Conservation (phyloP, 139 green algal species). For the Picochlorum costavermella region DNA sequence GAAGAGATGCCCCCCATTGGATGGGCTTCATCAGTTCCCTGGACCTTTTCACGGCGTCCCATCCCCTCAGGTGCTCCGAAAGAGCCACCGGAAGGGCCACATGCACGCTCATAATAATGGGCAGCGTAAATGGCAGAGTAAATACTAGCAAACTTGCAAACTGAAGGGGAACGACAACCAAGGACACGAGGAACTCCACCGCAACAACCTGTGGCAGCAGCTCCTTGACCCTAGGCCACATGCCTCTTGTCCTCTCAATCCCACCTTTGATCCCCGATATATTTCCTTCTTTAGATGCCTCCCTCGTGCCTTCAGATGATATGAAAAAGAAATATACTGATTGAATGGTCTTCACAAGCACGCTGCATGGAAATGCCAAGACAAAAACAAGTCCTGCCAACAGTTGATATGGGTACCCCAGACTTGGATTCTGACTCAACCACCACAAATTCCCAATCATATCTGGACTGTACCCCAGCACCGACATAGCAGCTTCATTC, state of each 20-base stretch:
- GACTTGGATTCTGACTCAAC: background rate
- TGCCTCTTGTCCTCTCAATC: too few relatives aligned
- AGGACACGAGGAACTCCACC: slow-evolving; percentile 35
- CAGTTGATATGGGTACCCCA: background rate
- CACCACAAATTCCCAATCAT: background rate
- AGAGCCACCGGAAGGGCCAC: slow-evolving; percentile 13
- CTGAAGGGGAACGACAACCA: slow-evolving; percentile 28
- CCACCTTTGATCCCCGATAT: too few relatives aligned
- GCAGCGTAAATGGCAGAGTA: slow-evolving; percentile 30
- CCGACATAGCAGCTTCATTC: background rate
- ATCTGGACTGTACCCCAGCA: background rate
- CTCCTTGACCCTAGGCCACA: too few relatives aligned
- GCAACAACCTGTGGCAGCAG: background rate
- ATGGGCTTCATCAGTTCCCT: slow-evolving; percentile 15
- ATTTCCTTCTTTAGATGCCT: background rate
- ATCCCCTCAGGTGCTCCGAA: slow-evolving; percentile 13
- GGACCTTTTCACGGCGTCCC: slow-evolving; percentile 19
- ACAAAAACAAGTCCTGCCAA: background rate
- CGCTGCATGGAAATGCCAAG: background rate
- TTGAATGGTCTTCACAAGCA: background rate
- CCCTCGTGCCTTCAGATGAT: background rate
- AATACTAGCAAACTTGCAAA: slow-evolving; percentile 27
- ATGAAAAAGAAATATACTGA: slow-evolving; percentile 3
- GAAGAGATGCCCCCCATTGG: slow-evolving; percentile 21
- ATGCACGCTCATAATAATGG: slow-evolving; percentile 30